These are phyloP conservation scores for Flaveria robusta DNA, from an alignment of 129 eudicot species.

Conservation along the genomic window DNA sequence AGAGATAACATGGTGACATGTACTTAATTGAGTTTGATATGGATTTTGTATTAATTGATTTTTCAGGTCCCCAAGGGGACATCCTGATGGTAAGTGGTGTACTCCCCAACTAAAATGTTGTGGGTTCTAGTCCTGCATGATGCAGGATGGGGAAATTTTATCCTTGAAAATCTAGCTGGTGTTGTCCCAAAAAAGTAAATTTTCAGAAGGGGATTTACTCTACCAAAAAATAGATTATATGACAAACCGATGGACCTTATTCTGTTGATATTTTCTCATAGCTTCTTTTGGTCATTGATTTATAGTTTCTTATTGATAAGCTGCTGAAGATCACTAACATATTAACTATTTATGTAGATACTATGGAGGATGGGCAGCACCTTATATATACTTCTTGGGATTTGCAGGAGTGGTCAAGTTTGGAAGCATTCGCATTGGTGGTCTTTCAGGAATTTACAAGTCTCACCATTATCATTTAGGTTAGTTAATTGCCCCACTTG, in stretches of 20 bases:
- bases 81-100: no score
- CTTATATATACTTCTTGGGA: slow-evolving; percentile 89
- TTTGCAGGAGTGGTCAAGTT: slow-evolving; percentile 92
- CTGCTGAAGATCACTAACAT: slow-evolving; percentile 28
- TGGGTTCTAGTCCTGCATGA: no score
- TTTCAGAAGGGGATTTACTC: no score
- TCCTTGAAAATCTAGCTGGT: no score
- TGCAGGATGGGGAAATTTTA: no score
- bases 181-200: no score
- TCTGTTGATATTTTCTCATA: not conserved
- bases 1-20: not conserved
- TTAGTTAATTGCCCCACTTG: slow-evolving; percentile 25
- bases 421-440: slow-evolving; percentile 90
- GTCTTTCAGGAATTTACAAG: slow-evolving; percentile 95
- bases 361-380: slow-evolving; percentile 99
- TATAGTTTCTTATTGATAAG: slow-evolving; percentile 13
- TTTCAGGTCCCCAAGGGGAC: not conserved
- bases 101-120: no score
- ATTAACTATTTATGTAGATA: slow-evolving; percentile 51
- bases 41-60: not conserved
- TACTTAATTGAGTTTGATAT: not conserved
- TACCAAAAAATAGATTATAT: not conserved
- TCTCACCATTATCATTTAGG: slow-evolving; percentile 70
- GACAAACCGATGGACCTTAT: not conserved
- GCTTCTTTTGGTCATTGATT: slow-evolving; percentile 1